These are phyloP conservation scores for Adansonia rubrostipa DNA, from an alignment of 441 rosid species.

Conservation along the genomic window DNA sequence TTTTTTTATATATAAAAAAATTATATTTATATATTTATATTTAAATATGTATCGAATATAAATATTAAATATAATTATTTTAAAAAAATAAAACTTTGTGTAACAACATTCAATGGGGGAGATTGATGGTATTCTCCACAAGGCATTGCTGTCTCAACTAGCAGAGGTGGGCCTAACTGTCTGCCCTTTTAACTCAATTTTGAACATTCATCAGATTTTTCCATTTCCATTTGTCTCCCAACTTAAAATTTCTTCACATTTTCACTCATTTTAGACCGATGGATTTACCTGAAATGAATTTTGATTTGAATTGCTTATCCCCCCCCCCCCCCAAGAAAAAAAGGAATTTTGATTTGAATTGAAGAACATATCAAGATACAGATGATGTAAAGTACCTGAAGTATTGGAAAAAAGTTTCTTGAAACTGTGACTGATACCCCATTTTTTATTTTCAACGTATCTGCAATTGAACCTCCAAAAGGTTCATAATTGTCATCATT, in stretches of 20 bases:
- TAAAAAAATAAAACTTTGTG: no score
- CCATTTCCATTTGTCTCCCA: neutral
- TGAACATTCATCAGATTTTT: conserved; percentile 2
- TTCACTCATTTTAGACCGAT: neutral
- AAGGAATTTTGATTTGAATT: neutral
- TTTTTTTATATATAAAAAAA: no score
- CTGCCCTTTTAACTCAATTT: neutral
- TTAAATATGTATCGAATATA: no score
- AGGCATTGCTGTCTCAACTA: neutral
- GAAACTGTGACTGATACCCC: neutral
- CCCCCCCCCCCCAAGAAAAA: no score
- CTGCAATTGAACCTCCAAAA: neutral
- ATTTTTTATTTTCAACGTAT: neutral
- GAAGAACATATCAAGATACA: neutral
- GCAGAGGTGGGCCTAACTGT: neutral
- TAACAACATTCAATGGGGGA: no score
- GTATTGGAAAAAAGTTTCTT: neutral
- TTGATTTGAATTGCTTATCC: no score
- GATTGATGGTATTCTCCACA: neutral
- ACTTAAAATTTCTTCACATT: neutral
- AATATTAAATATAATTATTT: no score
- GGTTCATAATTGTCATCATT: neutral
- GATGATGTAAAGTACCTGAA: neutral
- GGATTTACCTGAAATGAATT: neutral
- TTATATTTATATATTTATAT: no score